Evolutionary conservation across 495 filamentous ascomycete species (phyloP), one percentile per base, ranked within the genome.

Genomic region (Trichoderma gamsii): DNA sequence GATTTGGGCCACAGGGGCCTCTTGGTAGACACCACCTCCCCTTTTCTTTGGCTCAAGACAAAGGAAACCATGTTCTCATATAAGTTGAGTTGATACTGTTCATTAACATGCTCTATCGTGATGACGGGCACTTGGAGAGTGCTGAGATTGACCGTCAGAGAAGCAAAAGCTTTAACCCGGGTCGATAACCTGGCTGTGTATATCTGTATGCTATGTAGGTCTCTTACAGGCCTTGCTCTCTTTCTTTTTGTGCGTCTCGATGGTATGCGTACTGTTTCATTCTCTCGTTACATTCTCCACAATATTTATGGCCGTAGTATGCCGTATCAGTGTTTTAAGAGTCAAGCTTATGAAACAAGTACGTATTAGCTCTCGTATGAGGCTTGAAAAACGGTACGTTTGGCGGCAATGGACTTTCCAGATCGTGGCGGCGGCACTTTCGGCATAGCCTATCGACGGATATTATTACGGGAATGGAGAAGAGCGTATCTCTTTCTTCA

Each of bases 41-140:
- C 56, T 32, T 61, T 61, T 61, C 18, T 29, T 25, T 61, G 13
- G 56, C 56, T 32, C 7, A 61, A 61, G 56, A 61, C 56, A 61
- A 61, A 61, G 27, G 56, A 61, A 32, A 25, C 43, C 25, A 32
- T 32, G 23, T 38, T 7, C 4, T 38, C 35, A 38, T 38, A 38
- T 38, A 38, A 38, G 8, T 13, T 29, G 9, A 61, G 25, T 29
- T 61, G 56, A 23, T 11, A 32, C 13, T 27, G 27, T 12, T 32
- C 35, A 38, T 38, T 38, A 4, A 38, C 5, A 38, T 38, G 8
- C 35, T 9, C 25, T 8, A n/a, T 12, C 8, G 13, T 16, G 25
- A 12, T 2, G 12, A 29, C 32, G 1, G 8, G 16, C 27, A 12
- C 25, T 61, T 49, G 13, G 29, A 29, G 29, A 29, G 29, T 29